Percentiles rank a stretch among this genome's conserved stretches.
phyloP scores from a whole-genome alignment of 495 filamentous ascomycete genomes.

The Astrocystis sublimbata region DNA sequence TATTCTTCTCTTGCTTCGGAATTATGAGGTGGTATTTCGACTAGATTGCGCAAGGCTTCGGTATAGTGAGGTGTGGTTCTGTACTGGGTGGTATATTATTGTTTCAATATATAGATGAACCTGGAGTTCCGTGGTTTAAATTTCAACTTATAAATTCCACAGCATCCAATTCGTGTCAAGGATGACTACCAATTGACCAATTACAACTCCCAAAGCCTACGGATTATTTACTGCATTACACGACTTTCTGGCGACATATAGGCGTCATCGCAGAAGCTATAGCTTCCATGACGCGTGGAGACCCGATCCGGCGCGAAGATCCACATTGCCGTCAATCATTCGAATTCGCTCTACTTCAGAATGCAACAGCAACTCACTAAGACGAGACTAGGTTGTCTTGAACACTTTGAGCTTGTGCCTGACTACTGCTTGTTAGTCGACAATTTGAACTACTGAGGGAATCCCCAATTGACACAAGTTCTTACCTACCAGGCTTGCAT shows the following conservation, averaged over 20 bases:
- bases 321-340: not conserved
- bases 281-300: slow-evolving; percentile 2
- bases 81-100: too few relatives aligned
- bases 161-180: not conserved
- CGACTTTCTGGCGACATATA: not conserved
- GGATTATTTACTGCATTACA: not conserved
- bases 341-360: not conserved
- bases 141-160: too few relatives aligned
- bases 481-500: too few relatives aligned
- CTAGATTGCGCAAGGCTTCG: too few relatives aligned
- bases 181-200: not conserved
- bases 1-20: not conserved
- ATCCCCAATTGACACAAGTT: too few relatives aligned
- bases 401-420: not conserved
- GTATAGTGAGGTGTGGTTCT: too few relatives aligned
- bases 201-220: not conserved
- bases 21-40: not conserved
- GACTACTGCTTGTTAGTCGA: slow-evolving; percentile 6
- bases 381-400: too few relatives aligned
- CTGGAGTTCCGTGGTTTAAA: too few relatives aligned
- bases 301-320: not conserved
- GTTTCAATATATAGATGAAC: too few relatives aligned
- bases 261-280: slow-evolving; percentile 9
- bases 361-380: too few relatives aligned
- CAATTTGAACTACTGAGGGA: too few relatives aligned